A percentile compares a stretch with the other conserved stretches of the same genome.
phyloP scores from a whole-genome alignment of 768 basidiomycete species.

The Chalciporus chontae region DNA sequence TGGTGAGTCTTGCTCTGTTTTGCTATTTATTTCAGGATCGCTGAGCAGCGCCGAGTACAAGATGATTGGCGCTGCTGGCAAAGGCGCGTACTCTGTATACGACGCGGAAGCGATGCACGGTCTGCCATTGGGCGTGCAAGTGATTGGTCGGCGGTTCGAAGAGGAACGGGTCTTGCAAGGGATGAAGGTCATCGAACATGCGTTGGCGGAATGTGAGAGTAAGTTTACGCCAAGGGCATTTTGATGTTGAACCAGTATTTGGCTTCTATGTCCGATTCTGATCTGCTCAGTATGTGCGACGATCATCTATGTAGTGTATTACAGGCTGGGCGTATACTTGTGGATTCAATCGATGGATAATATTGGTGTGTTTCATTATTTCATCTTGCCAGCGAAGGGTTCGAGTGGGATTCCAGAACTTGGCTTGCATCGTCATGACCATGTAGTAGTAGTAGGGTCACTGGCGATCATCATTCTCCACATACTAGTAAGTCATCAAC shows the following conservation, averaged over 20 bases:
- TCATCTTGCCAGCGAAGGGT: too few species aligned
- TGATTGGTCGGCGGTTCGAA: conserved; percentile 59
- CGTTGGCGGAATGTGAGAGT: conserved; percentile 41
- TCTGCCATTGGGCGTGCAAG: conserved; percentile 63
- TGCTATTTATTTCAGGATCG: too few species aligned
- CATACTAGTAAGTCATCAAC: too few species aligned
- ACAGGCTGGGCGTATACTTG: conserved; percentile 56
- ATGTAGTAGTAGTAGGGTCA: too few species aligned
- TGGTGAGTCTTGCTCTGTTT: too few species aligned
- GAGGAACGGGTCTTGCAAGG: conserved; percentile 74
- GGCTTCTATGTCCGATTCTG: too few species aligned
- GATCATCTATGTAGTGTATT: conserved; percentile 55
- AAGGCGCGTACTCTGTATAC: conserved; percentile 49
- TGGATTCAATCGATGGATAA: too few species aligned
- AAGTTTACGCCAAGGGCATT: conserved; percentile 38
- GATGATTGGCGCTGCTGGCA: conserved; percentile 42
- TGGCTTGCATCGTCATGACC: too few species aligned
- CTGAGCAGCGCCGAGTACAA: conserved; percentile 19
- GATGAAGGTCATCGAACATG: conserved; percentile 55
- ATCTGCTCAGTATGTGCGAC: too few species aligned
- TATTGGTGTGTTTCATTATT: too few species aligned
- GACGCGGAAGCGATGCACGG: conserved; percentile 63
- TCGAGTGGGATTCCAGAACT: too few species aligned
- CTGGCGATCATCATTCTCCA: too few species aligned
- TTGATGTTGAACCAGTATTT: conserved; percentile 39